Base-by-base conservation (phyloP, 257 asterid species). In the Primulina tabacum region DNA sequence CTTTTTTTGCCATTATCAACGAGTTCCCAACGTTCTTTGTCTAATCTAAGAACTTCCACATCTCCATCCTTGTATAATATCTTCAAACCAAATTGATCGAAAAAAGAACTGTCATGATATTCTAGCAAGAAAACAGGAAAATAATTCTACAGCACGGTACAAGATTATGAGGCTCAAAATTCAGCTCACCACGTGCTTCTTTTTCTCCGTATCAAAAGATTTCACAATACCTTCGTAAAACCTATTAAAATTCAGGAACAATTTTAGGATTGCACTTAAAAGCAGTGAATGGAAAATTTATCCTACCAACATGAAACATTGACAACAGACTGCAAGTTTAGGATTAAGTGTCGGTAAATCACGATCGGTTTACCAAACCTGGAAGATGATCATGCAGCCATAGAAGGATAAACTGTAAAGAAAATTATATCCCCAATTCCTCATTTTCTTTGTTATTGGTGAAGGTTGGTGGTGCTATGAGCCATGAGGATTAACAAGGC, bases 201-300 rank as follows among this genome's bases (percentile, higher is more conserved):
- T 83, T 76, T 94, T 89, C 73, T 89, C 85, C 7, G 85, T 76
- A 78, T 91, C 99, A 73, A 76, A 94, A 47, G 99, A 89, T 89
- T 89, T 91, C 63, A 94, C 82, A 38, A 75, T 83, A 68, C 99
- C 99, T 87, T 86, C 96, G 58, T 94, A 94, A 75, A 83, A 94
- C 86, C 99, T 94, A 88, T 47, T 73, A 26, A 53, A 71, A 72
- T 69, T 28, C 75, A 64, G 68, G 53, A 7, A 43, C 55, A 43
- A 16, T 50, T 50, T 50, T 16, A 5, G 8, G 8, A 16, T 50
- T 50, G 8, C 21, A 50, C 3, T 43, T 14, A 4, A 40, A 40
- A 43, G 57, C 7, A 16, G 21, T 50, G 21, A 50, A 5, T 50
- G 21, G 57, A 50, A 50, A 50, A 14, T 50, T 17, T 50, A 50